phyloP scores from a whole-genome alignment of 1,284 basidiomycete species.

The Ustilago tritici region DNA sequence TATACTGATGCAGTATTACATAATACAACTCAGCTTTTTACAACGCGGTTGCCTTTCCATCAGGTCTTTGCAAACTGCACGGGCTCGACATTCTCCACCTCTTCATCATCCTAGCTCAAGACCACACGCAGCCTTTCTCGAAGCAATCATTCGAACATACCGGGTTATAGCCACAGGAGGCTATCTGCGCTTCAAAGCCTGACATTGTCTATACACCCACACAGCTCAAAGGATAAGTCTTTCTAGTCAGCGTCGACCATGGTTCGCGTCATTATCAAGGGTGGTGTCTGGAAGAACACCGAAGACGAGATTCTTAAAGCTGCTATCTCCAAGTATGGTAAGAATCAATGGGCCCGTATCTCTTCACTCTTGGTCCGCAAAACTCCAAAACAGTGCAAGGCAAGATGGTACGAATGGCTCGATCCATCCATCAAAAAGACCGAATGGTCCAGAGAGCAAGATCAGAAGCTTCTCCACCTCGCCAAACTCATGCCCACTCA shows the following conservation, averaged over 20 bases:
- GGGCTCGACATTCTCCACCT: background rate
- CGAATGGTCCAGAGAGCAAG: conserved; percentile 85
- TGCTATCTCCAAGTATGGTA: conserved; percentile 69
- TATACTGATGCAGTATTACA: background rate
- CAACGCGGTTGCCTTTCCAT: background rate
- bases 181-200: background rate
- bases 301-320: conserved; percentile 70
- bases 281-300: conserved; percentile 70
- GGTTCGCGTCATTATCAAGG: conserved; percentile 69
- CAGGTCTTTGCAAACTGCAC: background rate
- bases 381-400: conserved; percentile 99
- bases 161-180: background rate
- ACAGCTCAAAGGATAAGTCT: background rate
- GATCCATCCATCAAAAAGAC: conserved; percentile 99
- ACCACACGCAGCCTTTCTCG: background rate
- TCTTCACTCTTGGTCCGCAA: conserved; percentile 97
- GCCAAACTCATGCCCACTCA: conserved; percentile 99
- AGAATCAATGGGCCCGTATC: conserved; percentile 86
- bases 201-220: no score
- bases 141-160: background rate
- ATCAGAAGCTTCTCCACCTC: conserved; percentile 96
- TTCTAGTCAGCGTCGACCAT: conserved; percentile 28
- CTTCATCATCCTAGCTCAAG: background rate
- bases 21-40: background rate
- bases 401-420: conserved; percentile 98